Conservation (phyloP, 1,284 basidiomycete species). For the Ustilago trichophora region DNA sequence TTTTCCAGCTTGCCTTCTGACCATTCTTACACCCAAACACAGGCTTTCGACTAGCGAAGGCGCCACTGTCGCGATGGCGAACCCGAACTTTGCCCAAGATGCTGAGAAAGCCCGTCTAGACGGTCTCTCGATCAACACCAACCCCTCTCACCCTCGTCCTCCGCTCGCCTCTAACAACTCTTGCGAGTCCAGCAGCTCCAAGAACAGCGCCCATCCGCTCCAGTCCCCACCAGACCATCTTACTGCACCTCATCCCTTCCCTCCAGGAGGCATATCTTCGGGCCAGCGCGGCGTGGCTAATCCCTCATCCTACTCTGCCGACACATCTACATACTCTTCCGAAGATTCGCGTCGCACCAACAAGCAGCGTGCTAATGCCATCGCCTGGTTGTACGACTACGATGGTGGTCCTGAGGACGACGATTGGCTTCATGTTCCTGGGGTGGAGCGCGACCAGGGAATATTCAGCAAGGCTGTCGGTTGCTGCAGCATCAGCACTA, state of each 20-base stretch:
- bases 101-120: background rate
- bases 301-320: background rate
- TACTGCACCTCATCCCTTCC: background rate
- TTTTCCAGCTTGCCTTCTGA: no score
- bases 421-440: constrained; percentile 25
- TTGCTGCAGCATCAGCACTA: constrained; percentile 1
- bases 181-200: background rate
- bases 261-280: background rate
- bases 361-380: background rate
- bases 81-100: background rate
- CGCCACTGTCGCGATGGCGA: background rate
- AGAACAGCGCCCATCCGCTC: background rate
- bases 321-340: background rate
- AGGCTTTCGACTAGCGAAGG: no score
- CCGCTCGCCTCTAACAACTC: background rate
- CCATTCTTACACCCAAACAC: no score
- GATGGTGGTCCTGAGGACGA: constrained; percentile 21
- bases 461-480: background rate
- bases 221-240: background rate
- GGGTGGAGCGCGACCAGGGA: background rate
- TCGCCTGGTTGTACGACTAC: constrained; percentile 35
- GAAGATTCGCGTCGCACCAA: background rate
- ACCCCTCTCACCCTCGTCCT: background rate
- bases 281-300: background rate
- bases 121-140: background rate